A percentile compares a stretch with the other conserved stretches of the same genome.
Evolutionary conservation across 2,329 filamentous ascomycete species (phyloP).

Genomic region (Teratosphaeria nubilosa): DNA sequence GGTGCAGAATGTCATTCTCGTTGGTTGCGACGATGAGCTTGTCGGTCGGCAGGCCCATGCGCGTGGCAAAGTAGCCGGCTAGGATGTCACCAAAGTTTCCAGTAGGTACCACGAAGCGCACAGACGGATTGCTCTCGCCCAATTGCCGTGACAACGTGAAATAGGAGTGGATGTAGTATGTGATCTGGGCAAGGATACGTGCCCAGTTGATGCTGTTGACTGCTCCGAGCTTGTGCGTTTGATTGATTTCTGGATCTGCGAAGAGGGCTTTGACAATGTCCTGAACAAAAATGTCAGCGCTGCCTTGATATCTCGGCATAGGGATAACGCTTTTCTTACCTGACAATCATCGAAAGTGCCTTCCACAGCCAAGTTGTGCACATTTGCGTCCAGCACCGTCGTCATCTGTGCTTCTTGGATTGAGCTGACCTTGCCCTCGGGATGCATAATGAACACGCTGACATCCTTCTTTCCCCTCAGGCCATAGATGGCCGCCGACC

Average conservation of each 20-base stretch:
- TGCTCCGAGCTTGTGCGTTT: slow-evolving; percentile 71
- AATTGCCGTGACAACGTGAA: slow-evolving; percentile 60
- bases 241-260: slow-evolving; percentile 73
- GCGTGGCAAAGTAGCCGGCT: slow-evolving; percentile 81
- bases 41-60: slow-evolving; percentile 79
- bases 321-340: slow-evolving; percentile 31
- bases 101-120: slow-evolving; percentile 83
- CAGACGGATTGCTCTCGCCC: slow-evolving; percentile 54
- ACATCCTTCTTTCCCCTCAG: slow-evolving; percentile 93
- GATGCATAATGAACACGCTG: slow-evolving; percentile 88
- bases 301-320: not conserved
- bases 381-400: slow-evolving; percentile 78
- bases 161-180: slow-evolving; percentile 95
- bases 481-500: slow-evolving; percentile 92
- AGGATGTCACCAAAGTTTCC: slow-evolving; percentile 97
- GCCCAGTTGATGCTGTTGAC: slow-evolving; percentile 98
- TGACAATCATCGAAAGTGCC: slow-evolving; percentile 97
- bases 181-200: slow-evolving; percentile 89
- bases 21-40: slow-evolving; percentile 92
- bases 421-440: slow-evolving; percentile 79
- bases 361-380: slow-evolving; percentile 81
- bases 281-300: slow-evolving; percentile 28
- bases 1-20: slow-evolving; percentile 92
- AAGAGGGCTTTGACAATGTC: slow-evolving; percentile 94
- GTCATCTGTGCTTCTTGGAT: slow-evolving; percentile 98